Percentiles rank a stretch among this genome's conserved stretches.
Conservation (phyloP, 495 filamentous ascomycete genomes). For the Talaromyces liani region DNA sequence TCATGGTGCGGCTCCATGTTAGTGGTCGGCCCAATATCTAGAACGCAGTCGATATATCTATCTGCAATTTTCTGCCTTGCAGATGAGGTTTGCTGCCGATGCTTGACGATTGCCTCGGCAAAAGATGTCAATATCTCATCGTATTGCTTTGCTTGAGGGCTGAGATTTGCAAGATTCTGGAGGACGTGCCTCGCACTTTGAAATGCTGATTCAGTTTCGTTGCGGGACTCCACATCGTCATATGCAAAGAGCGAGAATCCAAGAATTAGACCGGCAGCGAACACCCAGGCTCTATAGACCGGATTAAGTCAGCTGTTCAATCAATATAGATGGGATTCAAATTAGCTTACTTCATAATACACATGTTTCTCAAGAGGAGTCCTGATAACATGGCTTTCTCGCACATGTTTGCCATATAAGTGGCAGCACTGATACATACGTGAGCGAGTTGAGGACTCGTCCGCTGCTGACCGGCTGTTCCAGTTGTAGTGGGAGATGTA, state of each 20-base stretch:
- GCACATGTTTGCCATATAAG: constrained; percentile 8
- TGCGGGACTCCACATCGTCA: constrained; percentile 10
- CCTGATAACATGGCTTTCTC: constrained; percentile 5
- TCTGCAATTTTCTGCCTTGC: not conserved
- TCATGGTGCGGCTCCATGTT: not conserved
- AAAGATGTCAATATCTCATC: constrained; percentile 8
- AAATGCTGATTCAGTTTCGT: constrained; percentile 2
- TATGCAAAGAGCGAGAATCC: constrained; percentile 37
- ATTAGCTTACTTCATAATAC: constrained; percentile 1
- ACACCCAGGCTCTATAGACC: constrained; percentile 26
- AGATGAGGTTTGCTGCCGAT: constrained; percentile 3
- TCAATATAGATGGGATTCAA: not conserved
- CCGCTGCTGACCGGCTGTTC: not conserved
- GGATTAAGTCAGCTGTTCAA: not conserved
- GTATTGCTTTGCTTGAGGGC: constrained; percentile 6
- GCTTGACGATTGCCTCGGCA: constrained; percentile 5
- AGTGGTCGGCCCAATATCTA: not conserved
- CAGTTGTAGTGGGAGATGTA: not conserved
- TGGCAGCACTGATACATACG: constrained; percentile 3
- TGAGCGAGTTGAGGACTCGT: constrained; percentile 3
- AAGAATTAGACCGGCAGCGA: constrained; percentile 33
- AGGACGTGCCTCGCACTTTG: constrained; percentile 2
- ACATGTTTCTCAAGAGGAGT: constrained; percentile 3
- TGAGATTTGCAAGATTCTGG: not conserved
- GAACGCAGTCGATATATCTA: constrained; percentile 4